Evolutionary conservation across 2,329 filamentous ascomycete genomes (phyloP), one percentile per base, ranked within the genome.

Genomic region (Cordyceps tenuipes): DNA sequence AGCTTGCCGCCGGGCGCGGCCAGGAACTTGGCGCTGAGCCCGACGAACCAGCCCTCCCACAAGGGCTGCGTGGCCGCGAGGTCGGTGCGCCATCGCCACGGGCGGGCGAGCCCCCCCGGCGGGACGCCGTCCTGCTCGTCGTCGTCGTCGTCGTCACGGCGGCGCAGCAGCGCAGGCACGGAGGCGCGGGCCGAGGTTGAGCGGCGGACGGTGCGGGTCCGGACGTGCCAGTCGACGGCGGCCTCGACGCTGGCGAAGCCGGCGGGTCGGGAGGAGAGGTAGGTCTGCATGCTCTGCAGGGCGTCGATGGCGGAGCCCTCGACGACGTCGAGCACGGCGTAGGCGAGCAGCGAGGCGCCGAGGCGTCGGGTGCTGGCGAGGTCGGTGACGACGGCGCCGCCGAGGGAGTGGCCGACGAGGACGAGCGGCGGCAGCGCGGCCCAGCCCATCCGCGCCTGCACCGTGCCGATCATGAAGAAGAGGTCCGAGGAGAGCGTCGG

Each of bases 261-360:
- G 9, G 79, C 77, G 0, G 94, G 94, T 23, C 94, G 82, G 5
- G 87, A 91, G 1, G 89, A 86, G 21, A 99, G 81, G 72, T 97
- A 97, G 3, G 87, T 88, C 65, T 94, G 88, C 94, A 99, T 99
- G 72, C 89, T 92, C 72, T 91, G 86, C 57, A 99, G 79, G 3
- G 94, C 93, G 71, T 97, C 94, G 73, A 99, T 93, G 39, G 94
- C 94, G 0, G 90, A 96, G 12, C 94, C 90, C 74, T 99, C 94
- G 31, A 99, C 94, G 5, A 99, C 91, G 73, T 99, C 94, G 17
- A 99, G 79, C 8, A 97, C 92, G 3, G 86, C 90, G 73, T 93
- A 96, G 21, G 90, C 94, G 17, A 97, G 77, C 1, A 97, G 72
- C 29, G 85, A 81, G 43, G 75, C 72, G 1, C 88, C 89, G 41